These are phyloP conservation scores for Aspergillus aculeatus DNA, from an alignment of 2,329 filamentous ascomycete genomes.

Conservation along the genomic window DNA sequence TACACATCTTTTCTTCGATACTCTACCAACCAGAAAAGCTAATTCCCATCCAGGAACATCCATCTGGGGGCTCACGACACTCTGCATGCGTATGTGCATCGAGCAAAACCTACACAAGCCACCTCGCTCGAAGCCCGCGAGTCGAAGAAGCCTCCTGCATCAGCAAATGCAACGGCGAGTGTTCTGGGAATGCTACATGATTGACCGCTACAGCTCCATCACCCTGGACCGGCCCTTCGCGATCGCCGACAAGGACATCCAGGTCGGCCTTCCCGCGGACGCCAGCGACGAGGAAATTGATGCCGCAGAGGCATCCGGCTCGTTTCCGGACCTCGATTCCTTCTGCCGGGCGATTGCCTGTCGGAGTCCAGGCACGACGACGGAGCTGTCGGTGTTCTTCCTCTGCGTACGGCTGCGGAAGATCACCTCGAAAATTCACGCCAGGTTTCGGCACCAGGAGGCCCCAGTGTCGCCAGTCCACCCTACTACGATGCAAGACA, in stretches of 20 bases:
- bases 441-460: slow-evolving; percentile 11
- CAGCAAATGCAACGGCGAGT: too few species aligned
- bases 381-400: slow-evolving; percentile 42
- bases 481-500: background rate
- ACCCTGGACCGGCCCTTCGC: too few species aligned
- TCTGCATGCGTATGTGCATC: too few species aligned
- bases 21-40: too few species aligned
- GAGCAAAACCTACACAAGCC: too few species aligned
- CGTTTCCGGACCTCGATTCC: slow-evolving; percentile 16
- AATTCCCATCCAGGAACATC: too few species aligned
- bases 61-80: too few species aligned
- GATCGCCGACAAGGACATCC: slow-evolving; percentile 29
- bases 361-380: slow-evolving; percentile 10
- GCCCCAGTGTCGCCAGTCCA: background rate
- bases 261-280: slow-evolving; percentile 37
- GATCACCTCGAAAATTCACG: slow-evolving; percentile 39
- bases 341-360: slow-evolving; percentile 7
- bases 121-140: too few species aligned
- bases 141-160: too few species aligned
- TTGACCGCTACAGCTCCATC: too few species aligned
- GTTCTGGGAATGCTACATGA: too few species aligned
- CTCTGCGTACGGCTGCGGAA: slow-evolving; percentile 39
- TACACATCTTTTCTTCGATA: too few species aligned
- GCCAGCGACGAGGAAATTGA: slow-evolving; percentile 35
- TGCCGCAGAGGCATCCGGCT: slow-evolving; percentile 15